Evolutionary conservation across 805 yeast genomes (phyloP), one percentile per base, ranked within the genome.

Genomic region (Candida yuanshanica): DNA sequence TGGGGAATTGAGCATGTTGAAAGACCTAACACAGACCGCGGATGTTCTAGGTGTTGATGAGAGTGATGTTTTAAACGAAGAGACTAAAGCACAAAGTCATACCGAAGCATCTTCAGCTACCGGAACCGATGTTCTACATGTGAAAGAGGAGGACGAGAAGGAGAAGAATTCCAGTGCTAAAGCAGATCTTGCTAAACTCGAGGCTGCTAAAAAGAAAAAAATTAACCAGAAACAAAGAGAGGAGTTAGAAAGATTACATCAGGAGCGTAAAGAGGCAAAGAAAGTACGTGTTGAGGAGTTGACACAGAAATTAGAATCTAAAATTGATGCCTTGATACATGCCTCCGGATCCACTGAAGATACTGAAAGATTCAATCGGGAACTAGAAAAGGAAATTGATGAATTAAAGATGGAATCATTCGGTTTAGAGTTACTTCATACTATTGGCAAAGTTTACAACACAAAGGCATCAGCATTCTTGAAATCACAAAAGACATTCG

Each of bases 321-420:
- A 72, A 45, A 59, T 83, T 18, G 70, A 67, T 11, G 62, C 64
- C 22, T 70, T 70, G 47, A 53, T 66, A 11, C 63, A 69, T 23
- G 74, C 81, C 4, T 66, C 65, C 14, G 66, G 69, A 37, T 70
- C 72, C 22, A 58, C 59, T 0, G 77, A 74, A 22, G 75, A 79
- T 13, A 56, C 77, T 29, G 63, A 60, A 7, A 70, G 69, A 7
- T 83, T 76, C 55, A 64, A 60, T n/a, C 52, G 53, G 11, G 77
- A 78, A 49, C 65, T 85, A 22, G 62, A 65, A 31, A 66, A 68
- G 41, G 93, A 85, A 56, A 75, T 84, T 34, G 90, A 84, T 50
- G 84, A 84, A 46, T 68, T 93, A 58, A 93, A 93, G 62, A 77
- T 88, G 74, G 99, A 93, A 69, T 86, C 96, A 40, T 93, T 93